Evolutionary conservation across 1,284 basidiomycete species (phyloP).

Genomic region (Puccinia hordei): DNA sequence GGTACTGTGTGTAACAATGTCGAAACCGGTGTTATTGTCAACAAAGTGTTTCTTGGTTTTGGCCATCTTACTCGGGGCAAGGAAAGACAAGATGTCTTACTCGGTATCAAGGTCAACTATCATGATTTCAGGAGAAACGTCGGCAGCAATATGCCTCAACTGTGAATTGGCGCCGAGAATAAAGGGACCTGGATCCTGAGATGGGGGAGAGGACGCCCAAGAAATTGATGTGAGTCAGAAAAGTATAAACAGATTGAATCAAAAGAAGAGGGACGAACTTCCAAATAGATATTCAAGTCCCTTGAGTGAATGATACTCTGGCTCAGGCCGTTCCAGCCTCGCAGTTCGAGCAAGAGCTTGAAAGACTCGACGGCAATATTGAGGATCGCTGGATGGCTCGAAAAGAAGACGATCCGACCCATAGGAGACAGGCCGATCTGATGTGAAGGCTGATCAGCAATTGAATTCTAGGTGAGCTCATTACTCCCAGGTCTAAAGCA

Average conservation of each 20-base stretch:
- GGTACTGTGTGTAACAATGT: slow-evolving; percentile 26
- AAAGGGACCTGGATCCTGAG: slow-evolving; percentile 69
- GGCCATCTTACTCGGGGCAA: neutral
- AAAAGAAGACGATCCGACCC: slow-evolving; percentile 85
- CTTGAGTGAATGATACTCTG: slow-evolving; percentile 82
- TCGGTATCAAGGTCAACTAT: slow-evolving; percentile 92
- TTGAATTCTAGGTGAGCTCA: neutral
- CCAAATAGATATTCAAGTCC: slow-evolving; percentile 76
- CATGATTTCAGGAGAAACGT: slow-evolving; percentile 75
- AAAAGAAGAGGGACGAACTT: slow-evolving; percentile 19
- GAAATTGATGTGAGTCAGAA: neutral
- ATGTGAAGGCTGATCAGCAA: no score
- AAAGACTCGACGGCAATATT: slow-evolving; percentile 74
- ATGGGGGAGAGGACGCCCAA: neutral
- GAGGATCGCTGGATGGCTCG: slow-evolving; percentile 85
- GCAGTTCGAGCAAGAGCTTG: slow-evolving; percentile 86
- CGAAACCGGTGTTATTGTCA: no score
- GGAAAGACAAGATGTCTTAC: slow-evolving; percentile 63
- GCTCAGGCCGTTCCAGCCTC: slow-evolving; percentile 89
- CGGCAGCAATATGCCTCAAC: slow-evolving; percentile 71
- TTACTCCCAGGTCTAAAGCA: no score
- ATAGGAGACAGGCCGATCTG: slow-evolving; percentile 84
- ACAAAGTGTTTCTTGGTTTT: no score
- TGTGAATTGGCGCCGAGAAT: slow-evolving; percentile 88
- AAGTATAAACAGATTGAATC: neutral